phyloP scores from a whole-genome alignment of 2,329 filamentous ascomycete genomes.

The Penicillium freii region DNA sequence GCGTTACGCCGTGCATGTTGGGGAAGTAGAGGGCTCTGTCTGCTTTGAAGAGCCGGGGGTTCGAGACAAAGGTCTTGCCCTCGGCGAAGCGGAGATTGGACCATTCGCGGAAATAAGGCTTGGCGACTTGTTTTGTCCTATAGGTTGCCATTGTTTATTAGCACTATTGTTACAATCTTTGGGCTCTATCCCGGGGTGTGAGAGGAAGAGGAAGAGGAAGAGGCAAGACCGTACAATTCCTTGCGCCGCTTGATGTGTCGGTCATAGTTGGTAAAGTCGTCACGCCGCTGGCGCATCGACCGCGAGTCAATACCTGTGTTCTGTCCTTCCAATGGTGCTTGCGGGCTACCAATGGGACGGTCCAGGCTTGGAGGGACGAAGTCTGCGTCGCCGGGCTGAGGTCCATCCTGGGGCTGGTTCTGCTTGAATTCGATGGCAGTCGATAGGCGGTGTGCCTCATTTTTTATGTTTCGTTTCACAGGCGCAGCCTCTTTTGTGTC shows the following conservation, averaged over 20 bases:
- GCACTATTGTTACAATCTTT: not conserved
- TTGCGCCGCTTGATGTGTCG: conserved; percentile 76
- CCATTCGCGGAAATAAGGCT: conserved; percentile 96
- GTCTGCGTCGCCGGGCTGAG: conserved; percentile 38
- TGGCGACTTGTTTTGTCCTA: conserved; percentile 71
- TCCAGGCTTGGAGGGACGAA: conserved; percentile 55
- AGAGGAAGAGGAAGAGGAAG: not conserved
- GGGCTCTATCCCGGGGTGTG: too few relatives aligned
- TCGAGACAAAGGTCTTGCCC: conserved; percentile 89
- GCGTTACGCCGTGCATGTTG: conserved; percentile 78
- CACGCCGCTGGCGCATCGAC: conserved; percentile 64
- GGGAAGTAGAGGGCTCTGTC: conserved; percentile 89
- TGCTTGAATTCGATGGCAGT: conserved; percentile 30
- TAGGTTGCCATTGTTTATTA: conserved; percentile 9
- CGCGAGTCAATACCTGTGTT: conserved; percentile 76
- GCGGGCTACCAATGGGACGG: conserved; percentile 77
- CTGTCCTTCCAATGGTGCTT: conserved; percentile 72
- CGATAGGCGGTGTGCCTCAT: not conserved
- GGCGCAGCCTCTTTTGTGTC: not conserved
- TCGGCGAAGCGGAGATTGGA: conserved; percentile 75
- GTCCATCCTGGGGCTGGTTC: conserved; percentile 23
- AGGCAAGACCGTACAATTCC: conserved; percentile 59
- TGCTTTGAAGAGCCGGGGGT: conserved; percentile 76
- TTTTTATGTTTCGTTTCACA: not conserved
- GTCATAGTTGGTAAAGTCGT: conserved; percentile 81